Percentiles rank a stretch among this genome's conserved stretches.
These are phyloP conservation scores for Glycine latifolia DNA, from an alignment of 306 rosid species.

Conservation along the genomic window DNA sequence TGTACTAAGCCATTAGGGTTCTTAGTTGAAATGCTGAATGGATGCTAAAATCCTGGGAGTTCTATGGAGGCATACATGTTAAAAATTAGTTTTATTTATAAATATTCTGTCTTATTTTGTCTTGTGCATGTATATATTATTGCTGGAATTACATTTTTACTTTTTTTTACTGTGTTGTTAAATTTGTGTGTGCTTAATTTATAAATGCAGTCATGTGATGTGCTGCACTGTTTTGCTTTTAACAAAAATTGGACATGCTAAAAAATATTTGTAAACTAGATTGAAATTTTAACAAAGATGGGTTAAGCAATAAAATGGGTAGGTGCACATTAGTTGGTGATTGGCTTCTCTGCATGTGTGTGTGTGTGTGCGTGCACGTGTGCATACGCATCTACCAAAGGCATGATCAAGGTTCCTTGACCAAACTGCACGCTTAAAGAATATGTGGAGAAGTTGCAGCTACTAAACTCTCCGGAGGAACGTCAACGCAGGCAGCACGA, in stretches of 20 bases:
- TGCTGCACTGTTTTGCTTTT: constrained; percentile 29
- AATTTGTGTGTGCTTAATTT: constrained; percentile 32
- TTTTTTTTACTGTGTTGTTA: constrained; percentile 10
- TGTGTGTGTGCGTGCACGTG: neutral
- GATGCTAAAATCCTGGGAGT: constrained; percentile 24
- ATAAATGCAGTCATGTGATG: constrained; percentile 34
- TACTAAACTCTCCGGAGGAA: constrained; percentile 76
- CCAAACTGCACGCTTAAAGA: constrained; percentile 73
- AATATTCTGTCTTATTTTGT: constrained; percentile 20
- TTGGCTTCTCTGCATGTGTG: constrained; percentile 30
- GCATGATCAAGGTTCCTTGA: constrained; percentile 68
- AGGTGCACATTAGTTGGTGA: constrained; percentile 32
- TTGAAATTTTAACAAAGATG: constrained; percentile 36
- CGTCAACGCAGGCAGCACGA: constrained; percentile 71
- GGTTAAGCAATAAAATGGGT: constrained; percentile 37
- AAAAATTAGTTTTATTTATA: constrained; percentile 11
- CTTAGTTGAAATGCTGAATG: constrained; percentile 12
- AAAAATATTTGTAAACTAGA: constrained; percentile 27
- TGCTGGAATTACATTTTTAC: constrained; percentile 27
- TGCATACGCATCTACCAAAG: neutral
- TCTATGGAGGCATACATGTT: constrained; percentile 38
- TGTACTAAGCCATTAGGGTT: constrained; percentile 16
- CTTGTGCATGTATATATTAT: constrained; percentile 13
- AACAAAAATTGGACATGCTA: constrained; percentile 19
- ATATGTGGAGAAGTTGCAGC: constrained; percentile 77